These are phyloP conservation scores for Zygotorulaspora chibaensis DNA, from an alignment of 805 yeast species.

Conservation along the genomic window DNA sequence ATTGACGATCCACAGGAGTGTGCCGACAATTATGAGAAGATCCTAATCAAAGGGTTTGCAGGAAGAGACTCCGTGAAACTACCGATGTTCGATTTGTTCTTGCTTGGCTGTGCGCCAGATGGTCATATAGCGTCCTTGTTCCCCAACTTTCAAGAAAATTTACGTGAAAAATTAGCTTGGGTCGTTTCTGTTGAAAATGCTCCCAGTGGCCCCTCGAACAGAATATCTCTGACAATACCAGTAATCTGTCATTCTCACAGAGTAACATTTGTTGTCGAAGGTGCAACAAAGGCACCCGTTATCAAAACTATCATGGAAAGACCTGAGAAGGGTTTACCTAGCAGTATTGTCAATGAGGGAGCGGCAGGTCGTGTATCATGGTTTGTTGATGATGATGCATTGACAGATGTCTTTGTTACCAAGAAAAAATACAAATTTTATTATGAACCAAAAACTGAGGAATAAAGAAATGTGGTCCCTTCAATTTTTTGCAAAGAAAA, in stretches of 20 bases:
- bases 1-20: constrained; percentile 83
- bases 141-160: constrained; percentile 73
- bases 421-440: constrained; percentile 24
- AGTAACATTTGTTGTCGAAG: constrained; percentile 91
- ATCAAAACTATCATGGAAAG: constrained; percentile 88
- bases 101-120: constrained; percentile 97
- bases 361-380: constrained; percentile 92
- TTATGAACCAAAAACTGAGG: constrained; percentile 7
- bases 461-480: neutral
- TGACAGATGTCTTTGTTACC: constrained; percentile 58
- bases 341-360: constrained; percentile 84
- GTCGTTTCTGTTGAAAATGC: constrained; percentile 86
- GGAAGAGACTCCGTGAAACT: constrained; percentile 92
- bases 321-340: constrained; percentile 91
- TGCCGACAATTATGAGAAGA: constrained; percentile 89
- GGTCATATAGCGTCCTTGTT: constrained; percentile 92
- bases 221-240: constrained; percentile 87
- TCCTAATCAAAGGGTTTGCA: constrained; percentile 84
- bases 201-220: constrained; percentile 75
- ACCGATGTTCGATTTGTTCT: constrained; percentile 87
- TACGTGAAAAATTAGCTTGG: constrained; percentile 89
- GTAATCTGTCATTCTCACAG: constrained; percentile 88
- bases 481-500: neutral
- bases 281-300: constrained; percentile 88
- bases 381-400: constrained; percentile 93